A percentile compares a stretch with the other conserved stretches of the same genome.
phyloP scores from a whole-genome alignment of 2,329 filamentous ascomycete genomes.

The Sphaceloma murrayae region DNA sequence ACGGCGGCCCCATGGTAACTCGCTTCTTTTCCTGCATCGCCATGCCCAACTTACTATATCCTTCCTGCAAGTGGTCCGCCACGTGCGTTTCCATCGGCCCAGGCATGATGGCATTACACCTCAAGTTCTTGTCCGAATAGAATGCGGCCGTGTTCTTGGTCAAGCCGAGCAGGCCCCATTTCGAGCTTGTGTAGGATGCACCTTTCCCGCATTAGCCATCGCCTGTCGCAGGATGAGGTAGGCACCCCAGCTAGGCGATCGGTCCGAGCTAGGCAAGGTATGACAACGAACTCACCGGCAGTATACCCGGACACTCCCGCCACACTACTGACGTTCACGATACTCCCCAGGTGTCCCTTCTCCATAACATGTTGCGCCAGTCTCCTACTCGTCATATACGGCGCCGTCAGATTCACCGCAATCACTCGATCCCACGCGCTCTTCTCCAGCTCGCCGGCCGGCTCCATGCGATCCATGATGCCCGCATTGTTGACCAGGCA shows the following conservation, averaged over 20 bases:
- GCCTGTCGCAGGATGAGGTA: neutral
- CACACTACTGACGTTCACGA: conserved; percentile 46
- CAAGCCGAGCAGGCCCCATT: conserved; percentile 46
- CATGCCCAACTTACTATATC: conserved; percentile 27
- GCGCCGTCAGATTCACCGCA: conserved; percentile 47
- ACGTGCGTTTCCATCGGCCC: conserved; percentile 52
- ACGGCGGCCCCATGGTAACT: conserved; percentile 13
- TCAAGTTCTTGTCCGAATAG: conserved; percentile 47
- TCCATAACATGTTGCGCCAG: conserved; percentile 42
- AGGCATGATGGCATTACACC: conserved; percentile 42
- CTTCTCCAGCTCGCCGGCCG: conserved; percentile 40
- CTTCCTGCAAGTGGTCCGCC: conserved; percentile 32
- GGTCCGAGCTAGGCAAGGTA: no score
- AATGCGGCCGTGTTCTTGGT: conserved; percentile 50
- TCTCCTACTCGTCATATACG: conserved; percentile 44
- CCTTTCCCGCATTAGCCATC: conserved; percentile 25
- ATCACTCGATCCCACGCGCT: conserved; percentile 46
- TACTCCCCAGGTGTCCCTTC: conserved; percentile 37
- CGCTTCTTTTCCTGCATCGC: conserved; percentile 22
- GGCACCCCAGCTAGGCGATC: neutral
- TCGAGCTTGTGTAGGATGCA: conserved; percentile 44
- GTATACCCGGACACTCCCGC: conserved; percentile 37
- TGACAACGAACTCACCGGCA: conserved; percentile 33
- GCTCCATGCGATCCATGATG: conserved; percentile 48
- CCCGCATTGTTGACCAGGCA: conserved; percentile 43